Percentiles rank a stretch among this genome's conserved stretches.
phyloP scores from a whole-genome alignment of 495 filamentous ascomycete genomes.

The Annulohypoxylon stygium region DNA sequence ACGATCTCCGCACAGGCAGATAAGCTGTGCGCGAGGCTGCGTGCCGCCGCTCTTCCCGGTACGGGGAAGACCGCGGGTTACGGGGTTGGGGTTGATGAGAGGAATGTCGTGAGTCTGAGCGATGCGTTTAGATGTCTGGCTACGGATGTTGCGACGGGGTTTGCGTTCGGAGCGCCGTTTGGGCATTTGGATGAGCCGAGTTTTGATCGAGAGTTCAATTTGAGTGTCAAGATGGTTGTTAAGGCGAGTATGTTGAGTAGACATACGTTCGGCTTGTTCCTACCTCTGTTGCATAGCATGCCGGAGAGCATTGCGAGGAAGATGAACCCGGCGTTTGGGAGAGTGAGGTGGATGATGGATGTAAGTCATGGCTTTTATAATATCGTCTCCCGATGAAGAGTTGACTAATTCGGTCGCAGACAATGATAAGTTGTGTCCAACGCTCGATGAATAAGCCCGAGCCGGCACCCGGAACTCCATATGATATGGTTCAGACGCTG shows the following conservation, averaged over 20 bases:
- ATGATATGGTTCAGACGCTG: constrained; percentile 49
- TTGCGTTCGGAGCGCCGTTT: constrained; percentile 51
- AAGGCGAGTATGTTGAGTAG: constrained; percentile 32
- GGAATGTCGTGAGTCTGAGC: constrained; percentile 44
- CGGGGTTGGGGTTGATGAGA: neutral
- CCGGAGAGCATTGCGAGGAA: constrained; percentile 34
- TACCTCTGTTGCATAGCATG: constrained; percentile 33
- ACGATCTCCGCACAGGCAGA: constrained; percentile 43
- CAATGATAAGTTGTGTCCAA: constrained; percentile 39
- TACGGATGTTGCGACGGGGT: constrained; percentile 54
- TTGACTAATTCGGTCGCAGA: constrained; percentile 5
- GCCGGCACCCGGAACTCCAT: constrained; percentile 25
- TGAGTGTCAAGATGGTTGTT: constrained; percentile 30
- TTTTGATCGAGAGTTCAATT: constrained; percentile 48
- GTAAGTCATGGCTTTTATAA: neutral
- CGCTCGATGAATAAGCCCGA: constrained; percentile 43
- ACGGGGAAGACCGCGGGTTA: too few relatives aligned
- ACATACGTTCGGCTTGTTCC: constrained; percentile 27
- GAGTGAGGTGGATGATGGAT: constrained; percentile 42
- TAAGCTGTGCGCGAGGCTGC: constrained; percentile 44
- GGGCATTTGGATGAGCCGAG: constrained; percentile 51
- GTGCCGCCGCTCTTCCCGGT: constrained; percentile 4
- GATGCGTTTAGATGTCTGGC: constrained; percentile 54
- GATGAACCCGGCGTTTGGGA: constrained; percentile 36
- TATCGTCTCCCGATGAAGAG: neutral